Evolutionary conservation across 495 filamentous ascomycete species (phyloP), one percentile per base, ranked within the genome.

Genomic region (Mytilinidion resinicola): DNA sequence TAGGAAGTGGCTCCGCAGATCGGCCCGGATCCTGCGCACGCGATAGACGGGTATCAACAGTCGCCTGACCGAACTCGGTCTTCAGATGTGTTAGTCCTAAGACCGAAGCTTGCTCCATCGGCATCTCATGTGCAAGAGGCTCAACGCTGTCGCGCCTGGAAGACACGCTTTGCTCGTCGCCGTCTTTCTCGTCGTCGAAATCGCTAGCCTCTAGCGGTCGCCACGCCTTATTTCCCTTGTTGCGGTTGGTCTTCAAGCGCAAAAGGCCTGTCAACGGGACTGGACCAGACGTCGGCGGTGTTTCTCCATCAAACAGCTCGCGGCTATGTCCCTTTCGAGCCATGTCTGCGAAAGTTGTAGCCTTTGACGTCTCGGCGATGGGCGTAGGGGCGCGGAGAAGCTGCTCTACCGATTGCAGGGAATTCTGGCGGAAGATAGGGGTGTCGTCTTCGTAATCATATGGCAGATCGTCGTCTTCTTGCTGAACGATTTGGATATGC

Each of bases 331-430:
- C 60, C 17, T 55, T 55, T 36, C 64, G 64, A 12, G 64, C 61
- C 60, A 64, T 67, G 39, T 63, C 57, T 25, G 64, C 64, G 30
- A 64, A 67, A 20, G 57, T 58, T 5, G 25, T 48, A 11, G 11
- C 41, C 9, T 1, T 19, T 0, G 55, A 49, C 8, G 42, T 1
- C 8, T 19, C 12, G 2, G 46, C 46, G 21, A 25, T 9, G 33
- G 46, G 46, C 9, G 37, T 4, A 11, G 39, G 11, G 1, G 14
- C 12, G 9, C 35, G 39, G 37, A 17, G 46, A n/a, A 10, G 11
- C 10, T 17, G 19, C 14, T 46, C 20, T 11, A 43, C 49, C 14
- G 20, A 55, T 37, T 67, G 57, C 20, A 60, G 49, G 30, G 61
- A 61, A 17, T 49, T 30, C 3, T 57, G 57, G 35, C 59, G 61